Base-by-base conservation (phyloP, 1,284 basidiomycete species). In the Fomitopsis schrenkii region DNA sequence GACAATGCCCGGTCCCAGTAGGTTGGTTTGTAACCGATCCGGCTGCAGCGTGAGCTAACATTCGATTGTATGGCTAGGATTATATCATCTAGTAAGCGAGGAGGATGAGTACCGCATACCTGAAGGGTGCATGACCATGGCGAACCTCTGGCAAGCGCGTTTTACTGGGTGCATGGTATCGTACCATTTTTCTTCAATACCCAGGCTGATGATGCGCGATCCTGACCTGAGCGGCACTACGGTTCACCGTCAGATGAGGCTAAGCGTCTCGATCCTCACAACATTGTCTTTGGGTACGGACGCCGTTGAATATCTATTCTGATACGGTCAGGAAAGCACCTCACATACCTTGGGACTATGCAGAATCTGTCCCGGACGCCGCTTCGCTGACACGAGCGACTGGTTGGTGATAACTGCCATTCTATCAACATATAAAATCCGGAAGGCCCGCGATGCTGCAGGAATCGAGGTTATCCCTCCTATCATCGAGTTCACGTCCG, bases 151-250 rank as follows among this genome's bases (percentile, higher is more conserved):
- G 63, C 64, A n/a, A 3, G 60, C 58, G 1, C 5, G 9, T n/a
- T 5, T 4, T 15, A 5, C n/a, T 14, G 17, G 7, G 19, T 10
- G 15, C 26, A n/a, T 14, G 19, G 2, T n/a, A 19, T 22, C n/a
- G n/a, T n/a, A n/a, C n/a, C n/a, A n/a, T n/a, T n/a, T 3, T 9
- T 44, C 22, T 22, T 22, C 2, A 2, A 22, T 33, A 22, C 6
- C 35, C 36, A 82, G 79, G 66, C 76, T 74, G 4, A 80, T 81
- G 42, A 74, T 77, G 72, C 75, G 74, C 36, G 77, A 80, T 63
- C 75, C 77, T 15, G 64, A 61, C 5, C 80, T 0, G 78, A 80
- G 59, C 75, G 79, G 3, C 80, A 78, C 67, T 15, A 35, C 33
- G 33, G 33, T 12, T 52, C 74, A 8, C 28, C 4, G 5, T 4